Evolutionary conservation across 345 rosid species (phyloP), one percentile per base, ranked within the genome.

Genomic region (Lenwebbia sp.): DNA sequence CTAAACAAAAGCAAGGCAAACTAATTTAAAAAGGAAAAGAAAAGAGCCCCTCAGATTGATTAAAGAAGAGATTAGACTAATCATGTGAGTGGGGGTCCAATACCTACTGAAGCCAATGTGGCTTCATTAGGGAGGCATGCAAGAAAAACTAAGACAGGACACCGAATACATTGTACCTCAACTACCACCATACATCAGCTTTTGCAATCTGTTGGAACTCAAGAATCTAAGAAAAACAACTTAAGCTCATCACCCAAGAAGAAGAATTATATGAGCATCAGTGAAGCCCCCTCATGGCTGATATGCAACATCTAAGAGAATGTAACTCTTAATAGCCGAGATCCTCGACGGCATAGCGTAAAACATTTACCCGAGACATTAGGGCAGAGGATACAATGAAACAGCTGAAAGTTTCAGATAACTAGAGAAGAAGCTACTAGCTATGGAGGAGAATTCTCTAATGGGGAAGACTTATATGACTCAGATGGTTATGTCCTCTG

Each of bases 71-170:
- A 41, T 28, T 86, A 86, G 84, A 86, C 83, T 85, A 88, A 93
- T 82, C 60, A 83, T 86, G 90, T 74, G 51, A 90, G 78, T 44
- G 47, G 57, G 89, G 89, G 88, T 86, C 95, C 93, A 90, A 90
- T 90, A 84, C 85, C 83, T 87, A 37, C 78, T 87, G 57, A 90
- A 78, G 41, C 88, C 93, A 95, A 91, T 90, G 96, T 95, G 95
- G 90, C 62, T 86, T 87, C 91, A 92, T 90, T 88, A 88, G 87
- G 86, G 86, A 51, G 78, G 83, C 78, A 37, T 37, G 25, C 78
- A 37, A 37, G 23, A 7, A 62, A 62, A 62, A 30, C 75, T 33
- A 14, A 9, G 75, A 33, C 44, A 33, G 21, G 78, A 70, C 78
- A 37, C 78, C 78, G 78, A 37, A 33, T 70, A 33, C 78, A 70